These are phyloP conservation scores for Fagopyrum esculentum DNA, from an alignment of 148 eudicot genomes.

Conservation along the genomic window DNA sequence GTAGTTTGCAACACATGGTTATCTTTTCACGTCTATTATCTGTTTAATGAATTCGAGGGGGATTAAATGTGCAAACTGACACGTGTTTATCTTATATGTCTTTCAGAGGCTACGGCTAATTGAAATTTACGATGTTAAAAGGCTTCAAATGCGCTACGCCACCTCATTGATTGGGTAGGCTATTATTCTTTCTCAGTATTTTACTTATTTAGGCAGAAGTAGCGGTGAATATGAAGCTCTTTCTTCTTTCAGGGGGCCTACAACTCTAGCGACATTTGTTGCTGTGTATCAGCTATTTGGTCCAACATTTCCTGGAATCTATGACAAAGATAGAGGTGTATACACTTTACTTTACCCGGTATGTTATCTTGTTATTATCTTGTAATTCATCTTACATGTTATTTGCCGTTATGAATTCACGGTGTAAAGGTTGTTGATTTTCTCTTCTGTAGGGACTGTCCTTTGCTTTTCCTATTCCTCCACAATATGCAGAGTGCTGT, in stretches of 20 bases:
- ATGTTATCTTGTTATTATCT: constrained; percentile 17
- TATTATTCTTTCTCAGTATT: not conserved
- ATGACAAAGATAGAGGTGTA: constrained; percentile 78
- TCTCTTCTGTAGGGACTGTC: constrained; percentile 59
- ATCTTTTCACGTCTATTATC: not conserved
- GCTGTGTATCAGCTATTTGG: constrained; percentile 94
- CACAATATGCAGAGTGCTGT: constrained; percentile 71
- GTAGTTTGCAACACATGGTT: not conserved
- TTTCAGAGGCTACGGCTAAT: constrained; percentile 82
- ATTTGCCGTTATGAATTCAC: not conserved
- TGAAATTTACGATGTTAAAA: constrained; percentile 86
- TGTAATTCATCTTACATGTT: not conserved
- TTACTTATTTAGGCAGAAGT: not conserved
- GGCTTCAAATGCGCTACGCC: constrained; percentile 96
- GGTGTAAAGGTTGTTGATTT: not conserved
- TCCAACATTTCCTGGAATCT: constrained; percentile 89
- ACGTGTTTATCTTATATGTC: constrained; percentile 4
- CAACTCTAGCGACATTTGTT: constrained; percentile 86
- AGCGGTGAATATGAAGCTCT: constrained; percentile 3
- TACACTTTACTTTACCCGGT: constrained; percentile 92
- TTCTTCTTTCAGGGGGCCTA: constrained; percentile 63
- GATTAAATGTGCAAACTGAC: not conserved
- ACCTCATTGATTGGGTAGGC: constrained; percentile 79
- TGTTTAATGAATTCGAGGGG: not conserved
- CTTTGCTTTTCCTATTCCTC: constrained; percentile 89